Base-by-base conservation (phyloP, 306 rosid genomes). In the Prunus davidiana region DNA sequence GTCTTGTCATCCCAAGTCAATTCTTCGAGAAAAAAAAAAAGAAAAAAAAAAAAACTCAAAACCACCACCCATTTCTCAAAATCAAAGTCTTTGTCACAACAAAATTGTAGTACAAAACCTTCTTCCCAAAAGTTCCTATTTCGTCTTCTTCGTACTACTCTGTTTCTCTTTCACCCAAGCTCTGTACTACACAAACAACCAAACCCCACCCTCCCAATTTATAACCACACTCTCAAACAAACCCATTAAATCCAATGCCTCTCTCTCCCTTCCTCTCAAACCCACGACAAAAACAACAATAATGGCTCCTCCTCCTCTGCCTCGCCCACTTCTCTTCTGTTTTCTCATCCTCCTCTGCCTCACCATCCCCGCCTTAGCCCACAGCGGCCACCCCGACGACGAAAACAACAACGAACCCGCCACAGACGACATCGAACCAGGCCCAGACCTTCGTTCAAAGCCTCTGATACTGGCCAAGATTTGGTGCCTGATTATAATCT, bases 401-500 rank as follows among this genome's bases (percentile, higher is more conserved):
- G 90, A 78, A 14, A 77, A 60, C 32, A 80, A 58, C 7, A 58
- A 20, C 7, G 78, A 34, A 2, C 28, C 12, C 25, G 0, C 62
- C 22, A 8, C 38, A 3, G 16, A 11, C 0, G 52, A n/a, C 45
- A 15, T 2, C 22, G 25, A 19, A 6, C 24, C 20, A 8, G 6
- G 11, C n/a, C 76, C 4, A 8, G 11, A 82, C 68, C 93, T 89
- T 32, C 88, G 91, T 1, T 72, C 96, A 0, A 82, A 25, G 82
- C 20, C 93, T 6, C 80, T 91, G 69, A 50, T 93, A 5, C 71
- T 88, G 0, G 83, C 79, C 5, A 89, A 93, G 74, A 69, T 93
- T 7, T 71, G 77, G 86, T 88, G 98, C 51, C 61, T 93, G 76
- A 77, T 88, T 1, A 25, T 89, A 15, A 76, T 91, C 6, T 93